Base-by-base conservation (phyloP, 208 protist species). In the Trypanosoma mega region DNA sequence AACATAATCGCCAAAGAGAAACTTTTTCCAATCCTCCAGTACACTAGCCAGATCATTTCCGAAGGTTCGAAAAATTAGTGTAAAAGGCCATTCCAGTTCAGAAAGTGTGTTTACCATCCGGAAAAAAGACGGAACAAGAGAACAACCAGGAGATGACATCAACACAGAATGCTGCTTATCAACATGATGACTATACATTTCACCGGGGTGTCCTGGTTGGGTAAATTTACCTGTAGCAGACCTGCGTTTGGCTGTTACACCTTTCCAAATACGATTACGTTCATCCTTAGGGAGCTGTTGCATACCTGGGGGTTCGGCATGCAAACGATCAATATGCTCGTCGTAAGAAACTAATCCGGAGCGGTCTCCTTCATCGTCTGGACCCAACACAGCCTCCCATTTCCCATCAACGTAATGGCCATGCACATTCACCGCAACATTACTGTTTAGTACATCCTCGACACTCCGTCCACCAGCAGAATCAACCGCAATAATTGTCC, bases 71-170 rank as follows among this genome's bases (percentile, higher is more conserved):
- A 96, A 96, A 37, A 96, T 81, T 24, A 96, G 70, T 5, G 82
- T 93, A 68, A 96, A 96, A 4, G 68, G 70, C 78, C 88, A 87
- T 21, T 85, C 39, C 2, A 88, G 60, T 45, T 90, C 80, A 1
- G 87, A 96, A 2, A 96, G 68, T 0, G 59, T 78, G 56, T 96
- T 96, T 2, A 96, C 41, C 36, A 93, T 51, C 16, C 69, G 49
- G 76, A 96, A 96, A 72, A 96, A 96, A 20, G 86, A 85, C 1
- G 86, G 85, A 50, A 96, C 75, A 33, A 96, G 92, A 44, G 55
- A 57, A 53, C 80, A 63, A 58, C 81, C 73, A 34, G 54, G 57
- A 37, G 60, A 52, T 24, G 54, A 3, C 9, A 59, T 57, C 21
- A 96, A 68, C 3, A 78, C 72, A 18, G 60, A 41, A 4, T 68